Evolutionary conservation across 345 rosid species (phyloP).

Genomic region (Dipteronia sinensis): DNA sequence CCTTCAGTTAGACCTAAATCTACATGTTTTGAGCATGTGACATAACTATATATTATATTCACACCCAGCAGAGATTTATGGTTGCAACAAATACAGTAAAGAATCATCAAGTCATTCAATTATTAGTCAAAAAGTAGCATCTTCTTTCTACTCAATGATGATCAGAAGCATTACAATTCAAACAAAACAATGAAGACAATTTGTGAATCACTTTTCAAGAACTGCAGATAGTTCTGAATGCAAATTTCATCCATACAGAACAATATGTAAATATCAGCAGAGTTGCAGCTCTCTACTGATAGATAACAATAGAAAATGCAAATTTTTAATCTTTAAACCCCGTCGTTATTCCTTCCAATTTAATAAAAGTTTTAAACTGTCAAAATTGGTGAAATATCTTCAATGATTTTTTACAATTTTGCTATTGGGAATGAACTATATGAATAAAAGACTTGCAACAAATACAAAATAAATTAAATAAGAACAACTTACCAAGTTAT

Average conservation of each 20-base stretch:
- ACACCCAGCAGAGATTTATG: not conserved
- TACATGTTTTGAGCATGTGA: not conserved
- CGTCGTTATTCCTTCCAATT: too few relatives aligned
- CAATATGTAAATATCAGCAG: too few relatives aligned
- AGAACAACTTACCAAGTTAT: constrained; percentile 61
- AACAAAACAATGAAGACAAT: not conserved
- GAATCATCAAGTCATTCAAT: not conserved
- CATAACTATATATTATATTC: not conserved
- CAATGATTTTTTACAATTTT: too few relatives aligned
- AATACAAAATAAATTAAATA: not conserved
- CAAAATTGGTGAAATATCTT: not conserved
- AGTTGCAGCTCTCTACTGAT: too few relatives aligned
- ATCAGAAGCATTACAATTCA: not conserved
- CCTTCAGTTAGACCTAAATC: not conserved
- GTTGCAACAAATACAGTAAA: not conserved
- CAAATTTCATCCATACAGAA: not conserved
- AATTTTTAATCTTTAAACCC: too few relatives aligned
- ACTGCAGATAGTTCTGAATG: not conserved
- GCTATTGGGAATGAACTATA: not conserved
- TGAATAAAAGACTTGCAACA: not conserved
- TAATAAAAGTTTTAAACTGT: not conserved
- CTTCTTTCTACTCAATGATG: not conserved
- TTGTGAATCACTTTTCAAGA: not conserved
- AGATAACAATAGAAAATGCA: too few relatives aligned
- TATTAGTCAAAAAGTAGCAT: not conserved